Evolutionary conservation across 768 basidiomycete genomes (phyloP).

Genomic region (Chalciporus chontae): DNA sequence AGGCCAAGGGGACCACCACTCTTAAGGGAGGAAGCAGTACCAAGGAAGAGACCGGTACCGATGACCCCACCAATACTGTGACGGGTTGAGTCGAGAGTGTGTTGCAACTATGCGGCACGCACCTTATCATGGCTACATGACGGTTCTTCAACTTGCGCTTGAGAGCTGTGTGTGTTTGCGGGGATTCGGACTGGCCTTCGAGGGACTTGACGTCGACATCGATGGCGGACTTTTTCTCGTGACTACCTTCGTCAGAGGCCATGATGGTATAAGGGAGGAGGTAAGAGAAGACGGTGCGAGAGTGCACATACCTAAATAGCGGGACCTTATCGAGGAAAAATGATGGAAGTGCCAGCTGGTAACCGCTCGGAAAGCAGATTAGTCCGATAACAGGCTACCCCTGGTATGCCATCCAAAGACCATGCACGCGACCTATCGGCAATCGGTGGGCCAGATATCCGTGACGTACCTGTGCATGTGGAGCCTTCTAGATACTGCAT

Average conservation of each 20-base stretch:
- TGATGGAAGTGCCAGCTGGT: too few relatives aligned
- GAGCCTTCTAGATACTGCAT: too few relatives aligned
- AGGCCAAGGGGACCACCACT: constrained; percentile 47
- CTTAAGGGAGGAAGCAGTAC: constrained; percentile 32
- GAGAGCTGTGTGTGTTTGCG: constrained; percentile 9
- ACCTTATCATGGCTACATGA: constrained; percentile 37
- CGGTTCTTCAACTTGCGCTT: constrained; percentile 32
- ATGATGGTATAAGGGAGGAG: constrained; percentile 1
- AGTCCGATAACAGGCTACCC: too few relatives aligned
- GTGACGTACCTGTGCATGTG: too few relatives aligned
- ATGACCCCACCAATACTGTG: constrained; percentile 37
- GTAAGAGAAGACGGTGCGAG: neutral
- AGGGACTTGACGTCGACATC: constrained; percentile 4
- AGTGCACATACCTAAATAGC: neutral
- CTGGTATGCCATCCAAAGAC: too few relatives aligned
- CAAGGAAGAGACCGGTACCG: constrained; percentile 39
- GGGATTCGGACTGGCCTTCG: constrained; percentile 6
- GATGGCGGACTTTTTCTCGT: neutral
- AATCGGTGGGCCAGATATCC: too few relatives aligned
- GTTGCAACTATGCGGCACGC: too few relatives aligned
- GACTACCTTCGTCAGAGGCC: constrained; percentile 2
- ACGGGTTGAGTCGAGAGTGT: neutral
- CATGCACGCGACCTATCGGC: too few relatives aligned
- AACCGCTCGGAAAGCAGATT: too few relatives aligned
- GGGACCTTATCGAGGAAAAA: neutral